Base-by-base conservation (phyloP, 2,329 filamentous ascomycete species). In the Phyllosticta ampelicida region DNA sequence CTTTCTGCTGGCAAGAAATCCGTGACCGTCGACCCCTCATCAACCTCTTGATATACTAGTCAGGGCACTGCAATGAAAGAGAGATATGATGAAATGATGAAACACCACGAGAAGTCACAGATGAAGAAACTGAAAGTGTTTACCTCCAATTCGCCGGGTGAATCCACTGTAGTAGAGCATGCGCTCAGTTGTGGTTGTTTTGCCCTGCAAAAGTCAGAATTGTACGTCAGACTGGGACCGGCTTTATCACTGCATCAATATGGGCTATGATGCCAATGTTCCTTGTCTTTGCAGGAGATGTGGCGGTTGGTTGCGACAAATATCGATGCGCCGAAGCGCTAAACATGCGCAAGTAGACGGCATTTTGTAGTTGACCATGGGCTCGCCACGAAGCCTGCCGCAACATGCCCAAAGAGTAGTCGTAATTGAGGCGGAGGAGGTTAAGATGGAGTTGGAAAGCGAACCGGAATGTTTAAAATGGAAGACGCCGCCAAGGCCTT, bases 221-320 rank as follows among this genome's bases (percentile, higher is more conserved):
- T 44, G 13, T 5, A 44, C 13, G 8, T 18, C 6, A 1, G 4
- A 16, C 3, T 44, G 36, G 36, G 8, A n/a, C 5, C 11, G n/a
- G 11, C 36, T n/a, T 13, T 1, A n/a, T 64, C 70, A 83, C 80
- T 59, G 94, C 94, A 84, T 97, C 94, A 63, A 99, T 96, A 72
- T 99, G 94, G 60, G 94, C 94, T 71, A 99, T 96, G 65, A 99
- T 97, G 61, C 94, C 94, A 70, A 99, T 96, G 69, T 99, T 99
- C 65, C 92, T 82, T 55, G 91, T 94, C 65, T 48, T 57, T 20
- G 44, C 55, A 30, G 44, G 20, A 23, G 55, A 21, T n/a, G 50
- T 18, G 55, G 55, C 62, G 58, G 54, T 66, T 64, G 58, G 62
- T 53, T 50, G 56, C n/a, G 51, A 36, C 30, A 26, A 51, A 54